phyloP scores from a whole-genome alignment of 352 stramenopile genomes.

The Pythium periplocum region DNA sequence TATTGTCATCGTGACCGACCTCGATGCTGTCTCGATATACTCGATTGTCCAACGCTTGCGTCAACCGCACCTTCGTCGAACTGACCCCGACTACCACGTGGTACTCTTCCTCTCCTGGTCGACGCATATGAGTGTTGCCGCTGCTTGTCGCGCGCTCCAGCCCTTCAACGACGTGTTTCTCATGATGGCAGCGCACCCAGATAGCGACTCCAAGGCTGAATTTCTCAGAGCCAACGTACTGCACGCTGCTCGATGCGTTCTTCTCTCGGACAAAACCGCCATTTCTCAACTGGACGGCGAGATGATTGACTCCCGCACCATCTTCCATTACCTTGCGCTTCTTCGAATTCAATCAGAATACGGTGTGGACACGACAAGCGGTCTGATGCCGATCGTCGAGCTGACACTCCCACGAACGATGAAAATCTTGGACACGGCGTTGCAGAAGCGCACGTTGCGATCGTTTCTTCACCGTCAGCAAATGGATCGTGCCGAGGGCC shows the following conservation, averaged over 20 bases:
- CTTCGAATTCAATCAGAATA: slow-evolving; percentile 55
- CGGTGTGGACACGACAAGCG: slow-evolving; percentile 31
- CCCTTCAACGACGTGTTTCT: slow-evolving; percentile 49
- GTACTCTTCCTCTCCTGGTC: slow-evolving; percentile 66
- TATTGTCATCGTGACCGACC: slow-evolving; percentile 54
- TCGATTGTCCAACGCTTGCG: slow-evolving; percentile 50
- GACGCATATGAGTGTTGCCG: slow-evolving; percentile 15
- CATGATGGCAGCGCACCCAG: slow-evolving; percentile 29
- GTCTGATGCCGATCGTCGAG: slow-evolving; percentile 55
- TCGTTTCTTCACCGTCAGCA: slow-evolving; percentile 30
- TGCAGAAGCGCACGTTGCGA: slow-evolving; percentile 40
- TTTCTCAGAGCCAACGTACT: slow-evolving; percentile 56
- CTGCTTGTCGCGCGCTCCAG: slow-evolving; percentile 23
- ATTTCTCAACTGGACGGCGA: slow-evolving; percentile 55
- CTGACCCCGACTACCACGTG: slow-evolving; percentile 34
- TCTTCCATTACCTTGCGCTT: slow-evolving; percentile 64
- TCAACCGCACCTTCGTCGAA: slow-evolving; percentile 26
- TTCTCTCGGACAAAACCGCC: slow-evolving; percentile 51
- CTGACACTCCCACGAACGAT: slow-evolving; percentile 57
- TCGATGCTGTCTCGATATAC: slow-evolving; percentile 36
- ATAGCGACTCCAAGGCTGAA: slow-evolving; percentile 43
- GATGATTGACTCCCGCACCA: slow-evolving; percentile 49
- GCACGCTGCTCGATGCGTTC: slow-evolving; percentile 40
- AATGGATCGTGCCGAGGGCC: slow-evolving; percentile 16
- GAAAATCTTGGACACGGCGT: slow-evolving; percentile 62